Conservation (phyloP, 2,329 filamentous ascomycete species). For the Aureobasidium sp. region DNA sequence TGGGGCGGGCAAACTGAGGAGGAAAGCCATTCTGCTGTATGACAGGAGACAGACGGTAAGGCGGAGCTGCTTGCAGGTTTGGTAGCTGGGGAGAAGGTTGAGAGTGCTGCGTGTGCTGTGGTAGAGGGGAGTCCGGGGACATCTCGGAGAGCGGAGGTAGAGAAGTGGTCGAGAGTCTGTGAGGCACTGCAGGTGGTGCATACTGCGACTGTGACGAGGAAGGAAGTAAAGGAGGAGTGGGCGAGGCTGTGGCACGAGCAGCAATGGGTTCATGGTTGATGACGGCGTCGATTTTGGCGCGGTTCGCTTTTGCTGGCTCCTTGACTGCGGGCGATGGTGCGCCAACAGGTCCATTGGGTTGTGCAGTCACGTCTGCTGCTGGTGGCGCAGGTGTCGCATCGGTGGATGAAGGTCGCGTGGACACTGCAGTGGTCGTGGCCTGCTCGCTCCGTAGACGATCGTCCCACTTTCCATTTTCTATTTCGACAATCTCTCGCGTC, state of each 20-base stretch:
- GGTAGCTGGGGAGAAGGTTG: constrained; percentile 19
- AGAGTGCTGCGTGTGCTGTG: constrained; percentile 21
- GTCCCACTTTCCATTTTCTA: constrained; percentile 56
- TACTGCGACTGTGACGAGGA: constrained; percentile 17
- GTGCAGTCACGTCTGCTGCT: background rate
- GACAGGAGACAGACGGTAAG: constrained; percentile 29
- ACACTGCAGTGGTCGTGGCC: background rate
- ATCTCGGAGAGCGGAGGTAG: constrained; percentile 31
- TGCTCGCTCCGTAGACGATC: constrained; percentile 28
- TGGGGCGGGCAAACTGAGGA: constrained; percentile 23
- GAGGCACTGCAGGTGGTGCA: background rate
- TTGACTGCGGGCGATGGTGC: background rate
- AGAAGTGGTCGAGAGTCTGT: constrained; percentile 20
- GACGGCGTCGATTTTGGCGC: constrained; percentile 30
- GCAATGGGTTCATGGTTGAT: constrained; percentile 33
- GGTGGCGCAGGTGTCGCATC: background rate
- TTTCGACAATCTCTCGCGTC: constrained; percentile 59
- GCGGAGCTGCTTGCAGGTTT: constrained; percentile 24
- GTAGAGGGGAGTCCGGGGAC: constrained; percentile 28
- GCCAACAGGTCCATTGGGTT: background rate
- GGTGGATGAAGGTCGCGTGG: background rate
- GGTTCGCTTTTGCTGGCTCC: constrained; percentile 12
- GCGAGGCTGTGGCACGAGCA: constrained; percentile 22
- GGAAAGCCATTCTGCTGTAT: constrained; percentile 33
- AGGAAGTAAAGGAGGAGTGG: constrained; percentile 24